Evolutionary conservation across 176 grass and related monocot genomes (phyloP), one percentile per base, ranked within the genome.

Genomic region (Aegilops umbellulata): DNA sequence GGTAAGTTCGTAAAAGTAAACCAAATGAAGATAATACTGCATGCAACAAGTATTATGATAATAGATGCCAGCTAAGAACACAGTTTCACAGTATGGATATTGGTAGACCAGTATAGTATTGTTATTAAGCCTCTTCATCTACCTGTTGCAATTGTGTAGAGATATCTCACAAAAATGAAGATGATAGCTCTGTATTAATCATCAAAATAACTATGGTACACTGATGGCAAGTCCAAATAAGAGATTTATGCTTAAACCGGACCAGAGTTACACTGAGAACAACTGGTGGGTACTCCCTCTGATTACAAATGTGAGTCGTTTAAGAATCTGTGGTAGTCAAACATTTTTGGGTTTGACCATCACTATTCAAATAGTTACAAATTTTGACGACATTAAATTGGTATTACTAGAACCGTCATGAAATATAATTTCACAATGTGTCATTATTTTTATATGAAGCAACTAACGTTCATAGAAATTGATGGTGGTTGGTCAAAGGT

Each of bases 181-280:
- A 77, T 42, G 11, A 22, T 82, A 69, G 19, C 10, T 26, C 10
- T 27, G 20, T 25, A 66, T 26, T 20, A 80, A 63, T 60, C 12
- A 2, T 44, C 68, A 42, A 32, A 80, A 66, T 71, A 80, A 30
- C 60, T 73, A 76, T 15, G 69, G 22, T 22, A 60, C 10, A 89
- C 23, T 19, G 49, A 19, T 53, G 16, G 16, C 49, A 53, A 53
- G 15, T 53, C 49, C 49, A 19, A 53, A 53, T 19, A 53, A 53
- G 49, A 53, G 49, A 53, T 70, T 39, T 62, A 71, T 51, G 27
- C 72, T 78, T 78, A 49, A 51, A 41, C 69, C 82, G 64, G 36
- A 82, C 27, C 24, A 51, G 14, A 10, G 42, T 65, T 4, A 42
- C 34, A 13, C 55, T 72, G 16, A 65, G 26, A 41, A 62, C 3